Conservation (phyloP, 2,329 filamentous ascomycete species). For the Simplicillium aogashimaense region DNA sequence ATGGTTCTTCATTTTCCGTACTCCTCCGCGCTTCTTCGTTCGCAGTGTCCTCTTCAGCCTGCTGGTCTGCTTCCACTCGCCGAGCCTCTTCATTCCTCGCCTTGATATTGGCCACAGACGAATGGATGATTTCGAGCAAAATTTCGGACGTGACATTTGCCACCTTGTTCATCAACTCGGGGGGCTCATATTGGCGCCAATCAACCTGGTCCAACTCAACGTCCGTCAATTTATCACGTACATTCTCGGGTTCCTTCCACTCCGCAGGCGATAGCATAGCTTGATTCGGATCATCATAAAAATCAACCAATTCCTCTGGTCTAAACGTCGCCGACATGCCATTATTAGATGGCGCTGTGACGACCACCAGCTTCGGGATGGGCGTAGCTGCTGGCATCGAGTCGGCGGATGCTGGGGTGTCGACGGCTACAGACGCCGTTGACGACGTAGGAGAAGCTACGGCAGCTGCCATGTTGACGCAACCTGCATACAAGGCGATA, state of each 20-base stretch:
- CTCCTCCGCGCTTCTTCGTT: slow-evolving; percentile 9
- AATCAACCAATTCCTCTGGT: not conserved
- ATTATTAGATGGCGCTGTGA: not conserved
- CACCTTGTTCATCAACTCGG: slow-evolving; percentile 26
- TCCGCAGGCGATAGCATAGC: not conserved
- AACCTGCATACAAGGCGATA: too few relatives aligned
- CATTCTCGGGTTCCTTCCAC: slow-evolving; percentile 10
- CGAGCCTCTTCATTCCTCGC: slow-evolving; percentile 20
- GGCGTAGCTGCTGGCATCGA: not conserved
- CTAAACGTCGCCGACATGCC: not conserved
- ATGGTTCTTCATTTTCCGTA: slow-evolving; percentile 22
- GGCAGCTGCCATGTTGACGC: too few relatives aligned
- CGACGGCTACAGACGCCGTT: too few relatives aligned
- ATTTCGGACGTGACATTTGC: slow-evolving; percentile 28
- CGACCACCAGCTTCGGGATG: not conserved
- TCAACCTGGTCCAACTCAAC: slow-evolving; percentile 21
- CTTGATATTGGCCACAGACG: slow-evolving; percentile 36
- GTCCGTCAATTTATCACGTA: slow-evolving; percentile 10
- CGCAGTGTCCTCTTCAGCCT: slow-evolving; percentile 13
- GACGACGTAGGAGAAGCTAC: too few relatives aligned
- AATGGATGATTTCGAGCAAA: slow-evolving; percentile 28
- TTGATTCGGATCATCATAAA: not conserved
- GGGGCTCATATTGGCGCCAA: slow-evolving; percentile 38
- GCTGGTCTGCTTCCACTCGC: slow-evolving; percentile 8
- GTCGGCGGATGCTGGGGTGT: not conserved